Base-by-base conservation (phyloP, 2,329 filamentous ascomycete species). In the Claviceps arundinis region DNA sequence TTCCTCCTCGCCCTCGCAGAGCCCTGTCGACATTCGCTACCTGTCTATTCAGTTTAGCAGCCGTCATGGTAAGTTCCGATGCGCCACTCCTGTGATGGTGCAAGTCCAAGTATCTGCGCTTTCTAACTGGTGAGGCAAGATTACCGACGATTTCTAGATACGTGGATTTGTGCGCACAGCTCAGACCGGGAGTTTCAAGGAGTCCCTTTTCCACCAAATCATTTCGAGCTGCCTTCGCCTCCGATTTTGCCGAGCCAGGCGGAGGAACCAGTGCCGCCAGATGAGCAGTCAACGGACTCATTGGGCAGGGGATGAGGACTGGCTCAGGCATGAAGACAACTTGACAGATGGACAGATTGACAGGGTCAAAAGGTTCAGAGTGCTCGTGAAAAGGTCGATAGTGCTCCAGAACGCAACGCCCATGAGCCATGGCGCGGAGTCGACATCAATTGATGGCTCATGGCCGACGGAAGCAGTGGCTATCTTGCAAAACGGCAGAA, bases 11-110 rank as follows among this genome's bases (percentile, higher is more conserved):
- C 42, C 19, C 16, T 56, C 57, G 16, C 55, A 60, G 53, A 42
- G 56, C 49, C 43, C 62, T 3, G 58, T 70, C 16, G 72, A 74
- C 53, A 72, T 77, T 48, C 68, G 71, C 48, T 73, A 76, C 59
- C 63, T 77, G 30, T 70, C 70, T 5, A 69, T 77, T 44, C 73
- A 76, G 50, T 77, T 77, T 56, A 74, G 69, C 43, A 67, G 70
- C 44, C 64, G 69, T 30, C 68, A 72, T 57, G 74, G 74, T 75
- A 62, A 61, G 64, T 51, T 24, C 5, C 3, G 14, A 34, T 19
- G 44, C n/a, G 26, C 26, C 44, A 8, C 4, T 9, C 4, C 9
- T 30, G 2, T 24, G 13, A 11, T 44, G 24, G 16, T 24, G 24
- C 5, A 45, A n/a, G 16, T 4, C 4, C 24, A 30, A 9, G 30